These are phyloP conservation scores for Solanum sitiens DNA, from an alignment of 257 asterid species.

Conservation along the genomic window DNA sequence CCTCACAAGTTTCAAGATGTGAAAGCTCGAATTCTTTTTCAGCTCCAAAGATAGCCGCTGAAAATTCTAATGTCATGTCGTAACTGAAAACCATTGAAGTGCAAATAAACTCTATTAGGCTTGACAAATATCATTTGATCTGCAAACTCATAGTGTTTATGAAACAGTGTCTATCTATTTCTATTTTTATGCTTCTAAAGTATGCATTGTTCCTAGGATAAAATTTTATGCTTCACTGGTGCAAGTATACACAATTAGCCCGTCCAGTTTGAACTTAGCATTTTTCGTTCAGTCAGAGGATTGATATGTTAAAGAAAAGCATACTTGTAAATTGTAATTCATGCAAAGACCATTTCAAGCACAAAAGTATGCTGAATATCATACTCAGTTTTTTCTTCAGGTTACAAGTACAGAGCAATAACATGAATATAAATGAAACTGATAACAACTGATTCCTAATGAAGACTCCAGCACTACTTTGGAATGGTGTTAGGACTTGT, in stretches of 20 bases:
- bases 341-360: background rate
- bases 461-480: background rate
- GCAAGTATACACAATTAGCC: background rate
- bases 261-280: background rate
- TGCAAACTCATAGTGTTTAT: background rate
- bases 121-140: background rate
- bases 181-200: background rate
- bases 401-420: background rate
- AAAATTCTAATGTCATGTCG: conserved; percentile 74
- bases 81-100: conserved; percentile 45
- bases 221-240: background rate
- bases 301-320: background rate
- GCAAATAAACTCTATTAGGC: background rate
- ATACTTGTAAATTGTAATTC: background rate
- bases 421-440: background rate
- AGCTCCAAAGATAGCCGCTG: conserved; percentile 87
- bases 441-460: background rate
- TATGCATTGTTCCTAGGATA: background rate
- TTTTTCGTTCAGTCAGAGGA: background rate
- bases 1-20: conserved; percentile 91
- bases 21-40: conserved; percentile 90
- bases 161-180: background rate
- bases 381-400: background rate
- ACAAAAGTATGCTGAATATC: background rate
- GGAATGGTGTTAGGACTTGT: background rate